Evolutionary conservation across 257 asterid species (phyloP), one percentile per base, ranked within the genome.

Genomic region (Coffea canephora): DNA sequence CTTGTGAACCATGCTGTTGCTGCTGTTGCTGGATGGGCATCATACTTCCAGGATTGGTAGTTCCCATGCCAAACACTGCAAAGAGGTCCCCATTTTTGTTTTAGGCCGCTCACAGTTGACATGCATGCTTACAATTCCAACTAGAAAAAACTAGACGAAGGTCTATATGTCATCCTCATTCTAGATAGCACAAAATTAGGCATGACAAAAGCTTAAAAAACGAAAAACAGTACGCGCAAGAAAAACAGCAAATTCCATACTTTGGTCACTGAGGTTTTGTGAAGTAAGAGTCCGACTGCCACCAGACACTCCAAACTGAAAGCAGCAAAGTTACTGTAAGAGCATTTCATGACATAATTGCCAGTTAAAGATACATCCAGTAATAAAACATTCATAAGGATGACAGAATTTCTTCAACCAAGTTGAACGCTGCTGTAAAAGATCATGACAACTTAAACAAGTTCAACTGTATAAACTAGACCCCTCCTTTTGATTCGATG

Each of bases 21-120:
- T 93, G 96, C 80, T 89, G 98, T 71, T 86, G 97, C 64, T 86
- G 89, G 69, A 91, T 86, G 48, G 90, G 87, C 95, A 94, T 90
- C 96, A 94, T 88, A 71, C 83, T 86, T 13, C 98, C 91, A 49
- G 92, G 87, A 85, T 86, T 91, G 64, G 81, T 83, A 48, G 94
- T 89, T 76, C 97, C 97, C 94, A 93, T 89, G 86, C 89, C 90
- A 71, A 86, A 95, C 91, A 93, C 98, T 91, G 95, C 82, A 69
- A 11, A 36, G 55, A 61, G n/a, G 69, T 8, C 45, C 16, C 18
- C 65, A 69, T 73, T 45, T 49, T 23, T 57, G 13, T 46, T 62
- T 36, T 16, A 76, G 78, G 36, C 67, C 25, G 57, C 41, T 36
- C 79, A 71, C 48, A 77, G 11, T 39, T 54, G 45, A 34, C 54